Percentiles rank a stretch among this genome's conserved stretches.
Conservation (phyloP, 2,329 filamentous ascomycete genomes). For the Tricladium varicosporioides region DNA sequence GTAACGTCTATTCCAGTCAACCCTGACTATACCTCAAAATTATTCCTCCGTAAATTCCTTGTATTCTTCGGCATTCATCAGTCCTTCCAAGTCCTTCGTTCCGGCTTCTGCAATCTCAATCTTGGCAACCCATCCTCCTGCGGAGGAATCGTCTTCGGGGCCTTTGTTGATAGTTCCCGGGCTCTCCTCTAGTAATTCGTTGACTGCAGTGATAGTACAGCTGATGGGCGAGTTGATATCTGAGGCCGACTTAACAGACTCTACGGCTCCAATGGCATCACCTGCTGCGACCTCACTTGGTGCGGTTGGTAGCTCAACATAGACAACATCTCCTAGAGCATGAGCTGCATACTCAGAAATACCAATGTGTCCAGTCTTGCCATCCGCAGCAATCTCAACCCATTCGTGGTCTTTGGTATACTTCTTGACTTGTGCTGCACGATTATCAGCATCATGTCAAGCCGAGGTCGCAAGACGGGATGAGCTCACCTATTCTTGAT, state of each 20-base stretch:
- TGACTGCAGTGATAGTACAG: conserved; percentile 74
- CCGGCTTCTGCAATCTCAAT: conserved; percentile 70
- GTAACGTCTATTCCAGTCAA: neutral
- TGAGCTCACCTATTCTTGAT: conserved; percentile 41
- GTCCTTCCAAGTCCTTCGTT: conserved; percentile 64
- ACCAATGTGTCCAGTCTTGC: conserved; percentile 76
- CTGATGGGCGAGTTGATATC: conserved; percentile 89
- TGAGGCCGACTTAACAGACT: conserved; percentile 97
- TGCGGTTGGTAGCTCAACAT: conserved; percentile 82
- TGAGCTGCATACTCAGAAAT: conserved; percentile 91
- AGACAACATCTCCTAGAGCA: conserved; percentile 93
- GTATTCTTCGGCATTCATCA: conserved; percentile 80
- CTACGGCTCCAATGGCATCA: conserved; percentile 89
- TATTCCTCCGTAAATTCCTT: conserved; percentile 60
- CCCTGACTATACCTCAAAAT: neutral
- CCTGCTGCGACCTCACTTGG: conserved; percentile 69
- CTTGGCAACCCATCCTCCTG: conserved; percentile 90
- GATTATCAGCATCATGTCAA: conserved; percentile 14
- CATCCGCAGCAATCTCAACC: conserved; percentile 83
- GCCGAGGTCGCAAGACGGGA: conserved; percentile 6
- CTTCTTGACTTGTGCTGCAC: conserved; percentile 53
- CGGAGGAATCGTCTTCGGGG: conserved; percentile 71
- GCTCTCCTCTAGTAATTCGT: conserved; percentile 76
- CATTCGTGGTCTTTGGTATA: conserved; percentile 99
- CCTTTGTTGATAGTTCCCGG: conserved; percentile 85